Evolutionary conservation across 1,139 yeast species (phyloP), one percentile per base, ranked within the genome.

Genomic region (Sugiyamaella japonica): DNA sequence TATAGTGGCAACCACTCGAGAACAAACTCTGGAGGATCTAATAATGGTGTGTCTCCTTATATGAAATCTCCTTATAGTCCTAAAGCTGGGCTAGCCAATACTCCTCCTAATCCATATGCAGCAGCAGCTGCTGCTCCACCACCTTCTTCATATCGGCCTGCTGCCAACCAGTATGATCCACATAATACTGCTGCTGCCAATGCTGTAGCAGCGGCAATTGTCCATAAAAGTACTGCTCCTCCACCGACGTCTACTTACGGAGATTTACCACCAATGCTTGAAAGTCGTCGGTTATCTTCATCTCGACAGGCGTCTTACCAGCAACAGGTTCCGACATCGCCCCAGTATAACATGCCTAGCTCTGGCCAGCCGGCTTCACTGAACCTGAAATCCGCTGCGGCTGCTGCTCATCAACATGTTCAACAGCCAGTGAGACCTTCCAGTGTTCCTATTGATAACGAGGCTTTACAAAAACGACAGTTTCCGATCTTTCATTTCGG

Each of bases 401-500:
- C 25, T 34, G 55, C 55, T 46, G 54, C 47, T 32, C 23, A 23
- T 36, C 41, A 42, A 36, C 20, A 17, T 31, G 29, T 16, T 2
- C 43, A 47, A 17, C 50, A 37, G 15, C 38, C 25, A 36, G 20
- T 23, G 17, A 37, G 54, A 15, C 47, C 54, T 12, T 40, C 58
- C n/a, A 48, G 55, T 50, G 55, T 56, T 7, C 63, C 64, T n/a
- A 52, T 60, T 31, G 66, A 65, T 28, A 64, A 64, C 45, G 76
- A 76, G 51, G 64, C 68, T 23, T 59, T 72, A 25, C 50, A 63
- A 36, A 55, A 60, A 12, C 75, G 88, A 55, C 96, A 89, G 67
- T 87, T 86, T 68, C 96, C 96, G 0, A 69, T 90, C 36, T 86
- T 89, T 67, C 76, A 80, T 55, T 90, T 95, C 88, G 80, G 88